Conservation (phyloP, 768 basidiomycete species). For the Hemileccinum impolitum region DNA sequence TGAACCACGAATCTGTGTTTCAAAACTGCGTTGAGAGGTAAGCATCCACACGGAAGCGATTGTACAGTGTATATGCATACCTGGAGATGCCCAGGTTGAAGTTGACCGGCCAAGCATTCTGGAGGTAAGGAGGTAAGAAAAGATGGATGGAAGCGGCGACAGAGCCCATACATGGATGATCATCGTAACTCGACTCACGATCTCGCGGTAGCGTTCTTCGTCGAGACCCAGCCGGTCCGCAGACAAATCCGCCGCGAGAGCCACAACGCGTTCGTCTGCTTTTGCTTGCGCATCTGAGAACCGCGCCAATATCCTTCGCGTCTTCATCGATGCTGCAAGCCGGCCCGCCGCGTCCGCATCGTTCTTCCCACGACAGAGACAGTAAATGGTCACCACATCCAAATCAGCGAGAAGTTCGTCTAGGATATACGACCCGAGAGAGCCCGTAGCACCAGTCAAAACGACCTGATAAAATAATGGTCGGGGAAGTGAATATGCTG, state of each 20-base stretch:
- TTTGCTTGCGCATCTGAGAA: neutral
- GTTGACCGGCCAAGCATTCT: constrained; percentile 60
- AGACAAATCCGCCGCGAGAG: constrained; percentile 43
- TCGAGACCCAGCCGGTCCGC: constrained; percentile 39
- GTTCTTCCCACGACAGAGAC: constrained; percentile 47
- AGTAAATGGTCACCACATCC: constrained; percentile 42
- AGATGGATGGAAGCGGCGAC: too few species aligned
- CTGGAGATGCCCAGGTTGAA: constrained; percentile 41
- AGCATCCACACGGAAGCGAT: neutral
- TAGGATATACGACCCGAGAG: constrained; percentile 52
- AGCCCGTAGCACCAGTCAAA: constrained; percentile 23
- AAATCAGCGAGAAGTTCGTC: constrained; percentile 37
- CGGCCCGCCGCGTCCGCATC: constrained; percentile 42
- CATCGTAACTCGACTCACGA: constrained; percentile 36
- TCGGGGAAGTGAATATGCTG: neutral
- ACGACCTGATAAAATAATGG: constrained; percentile 24
- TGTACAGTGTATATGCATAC: neutral
- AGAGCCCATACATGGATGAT: constrained; percentile 41
- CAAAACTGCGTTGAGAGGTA: constrained; percentile 30
- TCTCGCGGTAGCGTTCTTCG: constrained; percentile 32
- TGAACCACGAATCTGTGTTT: constrained; percentile 46
- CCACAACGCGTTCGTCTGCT: constrained; percentile 31
- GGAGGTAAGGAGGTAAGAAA: neutral
- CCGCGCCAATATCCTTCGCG: constrained; percentile 29
- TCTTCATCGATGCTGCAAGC: constrained; percentile 38